A percentile compares a stretch with the other conserved stretches of the same genome.
phyloP scores from a whole-genome alignment of 2,329 filamentous ascomycete genomes.

The Diaporthe helianthi region DNA sequence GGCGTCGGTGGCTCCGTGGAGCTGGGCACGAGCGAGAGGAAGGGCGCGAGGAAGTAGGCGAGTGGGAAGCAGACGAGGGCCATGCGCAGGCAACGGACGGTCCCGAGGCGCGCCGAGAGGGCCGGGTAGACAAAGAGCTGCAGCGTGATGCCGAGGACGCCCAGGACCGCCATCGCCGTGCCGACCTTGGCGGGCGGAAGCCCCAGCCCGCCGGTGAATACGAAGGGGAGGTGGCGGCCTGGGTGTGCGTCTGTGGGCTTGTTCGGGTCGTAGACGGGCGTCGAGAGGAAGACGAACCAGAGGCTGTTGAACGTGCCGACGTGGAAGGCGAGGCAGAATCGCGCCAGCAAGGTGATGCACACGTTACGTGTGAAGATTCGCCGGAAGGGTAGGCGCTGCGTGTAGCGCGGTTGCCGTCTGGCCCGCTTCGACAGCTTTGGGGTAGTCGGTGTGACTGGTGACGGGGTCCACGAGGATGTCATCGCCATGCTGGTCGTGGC shows the following conservation, averaged over 20 bases:
- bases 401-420: slow-evolving; percentile 48
- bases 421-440: slow-evolving; percentile 21
- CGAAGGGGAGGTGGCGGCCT: slow-evolving; percentile 56
- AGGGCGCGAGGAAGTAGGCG: slow-evolving; percentile 74
- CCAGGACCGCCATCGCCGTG: slow-evolving; percentile 79
- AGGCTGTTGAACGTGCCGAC: slow-evolving; percentile 79
- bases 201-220: slow-evolving; percentile 79
- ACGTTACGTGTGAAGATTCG: slow-evolving; percentile 64
- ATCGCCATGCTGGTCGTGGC: slow-evolving; percentile 44
- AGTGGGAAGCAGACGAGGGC: slow-evolving; percentile 75
- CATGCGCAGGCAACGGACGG: slow-evolving; percentile 70
- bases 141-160: slow-evolving; percentile 75
- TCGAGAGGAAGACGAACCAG: slow-evolving; percentile 79
- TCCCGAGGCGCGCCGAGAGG: slow-evolving; percentile 71
- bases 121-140: slow-evolving; percentile 76
- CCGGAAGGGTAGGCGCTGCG: slow-evolving; percentile 57
- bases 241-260: slow-evolving; percentile 41
- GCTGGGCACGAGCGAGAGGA: slow-evolving; percentile 72
- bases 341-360: slow-evolving; percentile 62
- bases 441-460: slow-evolving; percentile 10
- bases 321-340: slow-evolving; percentile 75
- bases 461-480: slow-evolving; percentile 29
- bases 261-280: slow-evolving; percentile 63
- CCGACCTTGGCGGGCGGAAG: slow-evolving; percentile 75
- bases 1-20: slow-evolving; percentile 50